These are phyloP conservation scores for Trichoderma endophyticum DNA, from an alignment of 2,329 filamentous ascomycete species.

Conservation along the genomic window DNA sequence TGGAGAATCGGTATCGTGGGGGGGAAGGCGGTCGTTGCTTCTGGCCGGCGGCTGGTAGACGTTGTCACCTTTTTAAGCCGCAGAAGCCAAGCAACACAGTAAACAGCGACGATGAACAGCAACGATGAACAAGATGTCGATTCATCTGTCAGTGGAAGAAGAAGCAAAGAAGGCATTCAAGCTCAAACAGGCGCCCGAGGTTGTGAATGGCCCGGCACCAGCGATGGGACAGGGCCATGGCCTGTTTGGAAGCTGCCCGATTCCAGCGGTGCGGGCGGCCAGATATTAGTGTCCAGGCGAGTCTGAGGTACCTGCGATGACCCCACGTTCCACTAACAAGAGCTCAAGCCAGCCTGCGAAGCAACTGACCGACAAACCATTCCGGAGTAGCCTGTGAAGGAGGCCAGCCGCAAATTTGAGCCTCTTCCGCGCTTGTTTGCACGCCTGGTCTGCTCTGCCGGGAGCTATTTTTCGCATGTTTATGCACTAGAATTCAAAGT, in stretches of 20 bases:
- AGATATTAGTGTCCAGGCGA: conserved; percentile 1
- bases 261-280: conserved; percentile 15
- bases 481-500: conserved; percentile 8
- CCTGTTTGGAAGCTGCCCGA: conserved; percentile 5
- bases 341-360: neutral
- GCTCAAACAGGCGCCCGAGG: neutral
- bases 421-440: neutral
- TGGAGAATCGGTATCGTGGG: conserved; percentile 20
- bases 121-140: neutral
- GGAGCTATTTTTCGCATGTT: conserved; percentile 11
- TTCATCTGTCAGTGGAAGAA: neutral
- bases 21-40: neutral
- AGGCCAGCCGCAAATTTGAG: conserved; percentile 3
- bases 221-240: conserved; percentile 3
- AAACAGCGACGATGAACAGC: neutral
- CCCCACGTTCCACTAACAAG: conserved; percentile 13
- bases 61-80: neutral
- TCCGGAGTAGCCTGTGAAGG: neutral
- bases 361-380: neutral
- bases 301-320: neutral
- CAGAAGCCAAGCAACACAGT: neutral
- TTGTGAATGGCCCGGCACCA: neutral
- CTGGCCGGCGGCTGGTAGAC: conserved; percentile 14
- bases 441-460: neutral
- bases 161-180: neutral